phyloP scores from a whole-genome alignment of 768 basidiomycete species.

The Hygrocybe coccinea region DNA sequence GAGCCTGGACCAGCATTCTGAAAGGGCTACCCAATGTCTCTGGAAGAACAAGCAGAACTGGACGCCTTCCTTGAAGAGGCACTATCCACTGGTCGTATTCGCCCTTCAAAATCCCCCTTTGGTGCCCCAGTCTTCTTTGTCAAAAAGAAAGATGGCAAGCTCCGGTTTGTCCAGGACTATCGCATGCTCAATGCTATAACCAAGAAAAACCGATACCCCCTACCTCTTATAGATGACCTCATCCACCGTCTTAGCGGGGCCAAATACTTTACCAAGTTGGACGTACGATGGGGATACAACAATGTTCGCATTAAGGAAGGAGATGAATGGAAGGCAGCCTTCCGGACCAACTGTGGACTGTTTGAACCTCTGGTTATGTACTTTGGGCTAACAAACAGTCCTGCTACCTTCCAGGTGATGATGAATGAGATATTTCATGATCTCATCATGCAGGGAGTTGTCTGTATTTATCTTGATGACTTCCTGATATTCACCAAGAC shows the following conservation, averaged over 20 bases:
- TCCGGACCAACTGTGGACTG: slow-evolving; percentile 32
- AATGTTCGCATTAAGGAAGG: slow-evolving; percentile 19
- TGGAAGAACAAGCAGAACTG: slow-evolving; percentile 15
- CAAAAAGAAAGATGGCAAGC: not conserved
- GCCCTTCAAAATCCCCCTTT: not conserved
- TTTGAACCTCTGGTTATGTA: slow-evolving; percentile 40
- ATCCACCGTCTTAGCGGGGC: slow-evolving; percentile 7
- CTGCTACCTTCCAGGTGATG: slow-evolving; percentile 36
- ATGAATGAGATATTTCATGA: slow-evolving; percentile 9
- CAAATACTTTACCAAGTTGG: slow-evolving; percentile 32
- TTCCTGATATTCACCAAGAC: slow-evolving; percentile 26
- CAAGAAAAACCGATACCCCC: not conserved
- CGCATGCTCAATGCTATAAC: not conserved
- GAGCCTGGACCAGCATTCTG: not conserved
- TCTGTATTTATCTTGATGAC: slow-evolving; percentile 30
- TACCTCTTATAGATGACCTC: not conserved
- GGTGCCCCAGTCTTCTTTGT: not conserved
- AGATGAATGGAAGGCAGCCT: slow-evolving; percentile 44
- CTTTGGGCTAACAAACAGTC: slow-evolving; percentile 32
- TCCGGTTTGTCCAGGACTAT: not conserved
- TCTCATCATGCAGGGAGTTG: slow-evolving; percentile 19
- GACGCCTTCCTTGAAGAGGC: slow-evolving; percentile 43
- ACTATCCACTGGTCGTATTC: slow-evolving; percentile 16
- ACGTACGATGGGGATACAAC: slow-evolving; percentile 37
- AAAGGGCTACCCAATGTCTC: not conserved